Evolutionary conservation across 73 alveolate genomes (phyloP), one percentile per base, ranked within the genome.

Genomic region (Uronychia setigera): DNA sequence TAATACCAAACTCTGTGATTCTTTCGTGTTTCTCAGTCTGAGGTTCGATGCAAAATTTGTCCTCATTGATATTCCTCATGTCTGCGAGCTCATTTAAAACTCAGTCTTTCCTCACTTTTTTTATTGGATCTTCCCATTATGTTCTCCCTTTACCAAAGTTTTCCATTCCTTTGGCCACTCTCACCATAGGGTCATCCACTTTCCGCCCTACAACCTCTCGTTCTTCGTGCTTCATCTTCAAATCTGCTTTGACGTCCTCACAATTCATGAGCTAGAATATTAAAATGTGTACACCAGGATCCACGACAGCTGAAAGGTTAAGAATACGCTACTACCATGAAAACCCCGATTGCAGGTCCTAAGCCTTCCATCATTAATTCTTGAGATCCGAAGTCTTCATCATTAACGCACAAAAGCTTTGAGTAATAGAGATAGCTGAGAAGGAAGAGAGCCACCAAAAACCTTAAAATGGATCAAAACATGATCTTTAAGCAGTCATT

Each of bases 321-420:
- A n/a, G 58, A 32, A 26, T 74, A 31, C 29, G 34, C 31, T n/a
- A 31, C 77, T 85, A 85, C 91, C 85, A 85, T 33, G 57, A 85
- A 85, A 5, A 85, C 58, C 19, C 84, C 92, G 79, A 86, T 59
- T 19, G 88, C 87, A 80, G 74, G 74, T 58, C 92, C 92, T 9
- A 86, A 78, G 1, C 92, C 92, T 33, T 86, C 92, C 92, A 86
- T 86, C 58, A 86, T 35, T 33, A 86, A 46, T 80, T 78, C 87
- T 27, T 86, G 58, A 29, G 74, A 31, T n/a, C 79, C 92, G 57
- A 79, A 86, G 58, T 86, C 92, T 33, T 86, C 92, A 1, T 86
- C 92, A 80, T 86, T 86, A 29, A 86, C 78, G 46, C 80, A 60
- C 30, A 86, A 79, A 26, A 86, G 46, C 84, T 86, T 86, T 30